Base-by-base conservation (phyloP, 139 green algal species). In the Spirogloea muscicola region DNA sequence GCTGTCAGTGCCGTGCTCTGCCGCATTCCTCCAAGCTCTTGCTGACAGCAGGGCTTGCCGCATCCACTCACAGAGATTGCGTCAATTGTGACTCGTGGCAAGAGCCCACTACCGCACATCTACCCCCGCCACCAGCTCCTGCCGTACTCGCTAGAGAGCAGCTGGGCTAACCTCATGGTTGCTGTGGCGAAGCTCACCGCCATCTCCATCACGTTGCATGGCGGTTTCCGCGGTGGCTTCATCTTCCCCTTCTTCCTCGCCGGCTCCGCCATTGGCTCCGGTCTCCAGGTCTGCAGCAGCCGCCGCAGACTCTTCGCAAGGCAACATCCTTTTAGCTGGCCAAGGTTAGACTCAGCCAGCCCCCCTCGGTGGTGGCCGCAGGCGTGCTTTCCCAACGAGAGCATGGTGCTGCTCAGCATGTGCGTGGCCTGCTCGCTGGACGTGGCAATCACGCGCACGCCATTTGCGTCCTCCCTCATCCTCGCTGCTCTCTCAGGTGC, bases 161-260 rank as follows among this genome's bases (percentile, higher is more conserved):
- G 29, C 9, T 43, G n/a, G 67, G 33, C 67, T 3, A 76, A 76
- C 57, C 49, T 68, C 27, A 40, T 40, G 16, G 67, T 76, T 27
- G 48, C 49, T 4, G 3, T 68, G 9, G 38, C 29, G 29, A 76
- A 76, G 9, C 41, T 76, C 49, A 16, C 43, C 3, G 49, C 67
- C 67, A 76, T 76, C 39, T 69, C 49, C 49, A 9, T 76, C 18
- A 68, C 38, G 7, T 49, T 69, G 7, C 67, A 76, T 16, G 67
- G 67, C 25, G 67, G 67, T 3, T 76, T 70, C 38, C 31, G 67
- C 16, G 67, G 67, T n/a, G 67, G 67, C 13, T 76, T 76, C 70
- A 76, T 76, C 57, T 76, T 76, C 10, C 67, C 67, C 7, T 76
- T 76, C 39, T 76, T 76, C 39, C 44, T 76, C 16, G 46, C 67